Percentiles rank a stretch among this genome's conserved stretches.
Evolutionary conservation across 768 basidiomycete genomes (phyloP).

Genomic region (Macrolepiota fuliginosa): DNA sequence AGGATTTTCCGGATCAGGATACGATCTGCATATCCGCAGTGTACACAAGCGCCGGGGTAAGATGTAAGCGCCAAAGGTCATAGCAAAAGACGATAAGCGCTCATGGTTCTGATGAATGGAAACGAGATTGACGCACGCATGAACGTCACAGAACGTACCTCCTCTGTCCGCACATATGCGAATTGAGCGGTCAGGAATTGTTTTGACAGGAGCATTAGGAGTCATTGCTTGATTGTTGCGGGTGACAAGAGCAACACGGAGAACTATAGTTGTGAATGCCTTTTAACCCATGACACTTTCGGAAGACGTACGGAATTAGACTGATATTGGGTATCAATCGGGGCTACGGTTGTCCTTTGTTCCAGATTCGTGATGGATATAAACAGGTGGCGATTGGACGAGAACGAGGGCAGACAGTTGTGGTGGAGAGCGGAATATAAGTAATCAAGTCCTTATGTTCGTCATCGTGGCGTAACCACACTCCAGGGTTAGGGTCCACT

Average conservation of each 20-base stretch:
- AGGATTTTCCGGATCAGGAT: constrained; percentile 65
- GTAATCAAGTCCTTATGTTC: neutral
- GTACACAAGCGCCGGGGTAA: too few species aligned
- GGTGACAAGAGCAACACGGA: neutral
- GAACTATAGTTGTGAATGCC: neutral
- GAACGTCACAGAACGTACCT: constrained; percentile 90
- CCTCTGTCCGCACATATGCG: constrained; percentile 87
- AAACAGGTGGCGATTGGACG: neutral
- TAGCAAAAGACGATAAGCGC: neutral
- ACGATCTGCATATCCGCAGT: constrained; percentile 45
- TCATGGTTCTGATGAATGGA: neutral
- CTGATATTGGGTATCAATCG: neutral
- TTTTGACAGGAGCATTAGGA: neutral
- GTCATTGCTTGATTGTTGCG: neutral
- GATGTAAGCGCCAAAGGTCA: neutral
- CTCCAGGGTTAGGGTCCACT: neutral
- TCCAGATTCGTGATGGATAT: neutral
- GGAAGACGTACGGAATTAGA: constrained; percentile 8
- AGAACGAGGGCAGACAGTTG: neutral
- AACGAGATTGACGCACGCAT: constrained; percentile 53
- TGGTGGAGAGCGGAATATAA: neutral
- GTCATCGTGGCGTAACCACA: neutral
- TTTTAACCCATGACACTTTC: constrained; percentile 6
- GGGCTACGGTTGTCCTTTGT: neutral
- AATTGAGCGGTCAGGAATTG: constrained; percentile 71